Base-by-base conservation (phyloP, 1,284 basidiomycete species). In the Tilletia walkeri region DNA sequence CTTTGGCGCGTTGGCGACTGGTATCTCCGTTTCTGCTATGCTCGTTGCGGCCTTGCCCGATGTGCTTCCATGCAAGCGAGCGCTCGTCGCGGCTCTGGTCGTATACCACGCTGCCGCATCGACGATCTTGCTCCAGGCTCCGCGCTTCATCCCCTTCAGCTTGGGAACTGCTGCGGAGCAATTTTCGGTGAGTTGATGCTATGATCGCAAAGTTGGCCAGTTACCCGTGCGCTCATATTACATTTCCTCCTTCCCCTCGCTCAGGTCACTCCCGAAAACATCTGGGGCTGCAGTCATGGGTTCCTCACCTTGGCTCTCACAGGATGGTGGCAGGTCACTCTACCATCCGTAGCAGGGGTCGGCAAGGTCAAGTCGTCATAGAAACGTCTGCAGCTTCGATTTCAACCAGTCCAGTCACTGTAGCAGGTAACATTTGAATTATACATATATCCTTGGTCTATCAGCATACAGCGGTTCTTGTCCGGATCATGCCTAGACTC, bases 51-150 rank as follows among this genome's bases (percentile, higher is more conserved):
- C 67, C 3, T 70, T 79, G 12, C 77, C 75, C 89, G 92, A 93
- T 77, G 92, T 91, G 83, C 85, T 93, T 3, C 92, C 92, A 0
- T 91, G 91, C 7, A 93, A 93, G 84, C 88, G 92, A 18, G 92
- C 91, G 0, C 84, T 92, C 2, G 92, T 90, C 0, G 89, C 93
- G 66, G 88, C 87, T 14, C 86, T 93, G 4, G 89, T 90, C 71
- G 78, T 92, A 12, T 93, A 93, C 82, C 92, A 93, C 81, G 89
- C 87, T 75, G 85, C 89, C 36, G 87, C 87, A 49, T 91, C 91
- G 0, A 91, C 91, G 0, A 84, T 92, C 53, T 87, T 93, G 66
- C 90, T 88, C 82, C 88, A 90, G 74, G 87, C 90, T 0, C 91
- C 91, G 0, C 88, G 91, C 34, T 90, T 93, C 80, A 89, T 93